Conservation (phyloP, 2,329 filamentous ascomycete genomes). For the Colletotrichum tabaci region DNA sequence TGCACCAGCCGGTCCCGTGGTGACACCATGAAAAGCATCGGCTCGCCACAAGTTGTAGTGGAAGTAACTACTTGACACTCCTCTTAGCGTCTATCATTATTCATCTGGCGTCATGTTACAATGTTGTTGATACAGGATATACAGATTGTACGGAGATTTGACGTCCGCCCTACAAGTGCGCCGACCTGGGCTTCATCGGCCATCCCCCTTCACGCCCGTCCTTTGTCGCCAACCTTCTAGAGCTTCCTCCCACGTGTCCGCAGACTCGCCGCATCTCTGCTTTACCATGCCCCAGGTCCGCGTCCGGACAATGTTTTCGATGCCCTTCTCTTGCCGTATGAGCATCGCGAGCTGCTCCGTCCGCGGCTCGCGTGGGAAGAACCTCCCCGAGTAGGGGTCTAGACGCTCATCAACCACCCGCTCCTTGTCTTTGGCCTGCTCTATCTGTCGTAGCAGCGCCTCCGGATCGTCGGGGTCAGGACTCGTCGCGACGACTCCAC, state of each 20-base stretch:
- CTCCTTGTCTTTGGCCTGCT: conserved; percentile 79
- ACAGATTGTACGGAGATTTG: not conserved
- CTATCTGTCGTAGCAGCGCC: conserved; percentile 76
- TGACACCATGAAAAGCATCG: not conserved
- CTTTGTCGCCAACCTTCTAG: conserved; percentile 69
- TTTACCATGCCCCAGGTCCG: conserved; percentile 86
- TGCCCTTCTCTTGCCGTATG: conserved; percentile 80
- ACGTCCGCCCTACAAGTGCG: not conserved
- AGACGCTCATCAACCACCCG: conserved; percentile 87
- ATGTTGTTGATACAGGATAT: conserved; percentile 24
- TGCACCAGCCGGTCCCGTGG: too few relatives aligned
- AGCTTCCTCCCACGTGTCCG: conserved; percentile 75
- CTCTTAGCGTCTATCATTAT: conserved; percentile 16
- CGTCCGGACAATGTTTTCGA: conserved; percentile 84
- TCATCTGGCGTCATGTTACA: conserved; percentile 27
- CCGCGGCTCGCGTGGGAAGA: conserved; percentile 83
- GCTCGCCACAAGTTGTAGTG: not conserved
- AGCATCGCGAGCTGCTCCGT: conserved; percentile 84
- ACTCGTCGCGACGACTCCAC: conserved; percentile 87
- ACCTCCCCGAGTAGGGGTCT: conserved; percentile 91
- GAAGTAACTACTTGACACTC: too few relatives aligned
- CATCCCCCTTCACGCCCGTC: conserved; percentile 23
- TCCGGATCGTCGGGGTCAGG: conserved; percentile 92
- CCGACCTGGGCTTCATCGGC: not conserved
- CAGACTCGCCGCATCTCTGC: conserved; percentile 78